These are phyloP conservation scores for Neurospora sp. DNA, from an alignment of 495 filamentous ascomycete genomes.

Conservation along the genomic window DNA sequence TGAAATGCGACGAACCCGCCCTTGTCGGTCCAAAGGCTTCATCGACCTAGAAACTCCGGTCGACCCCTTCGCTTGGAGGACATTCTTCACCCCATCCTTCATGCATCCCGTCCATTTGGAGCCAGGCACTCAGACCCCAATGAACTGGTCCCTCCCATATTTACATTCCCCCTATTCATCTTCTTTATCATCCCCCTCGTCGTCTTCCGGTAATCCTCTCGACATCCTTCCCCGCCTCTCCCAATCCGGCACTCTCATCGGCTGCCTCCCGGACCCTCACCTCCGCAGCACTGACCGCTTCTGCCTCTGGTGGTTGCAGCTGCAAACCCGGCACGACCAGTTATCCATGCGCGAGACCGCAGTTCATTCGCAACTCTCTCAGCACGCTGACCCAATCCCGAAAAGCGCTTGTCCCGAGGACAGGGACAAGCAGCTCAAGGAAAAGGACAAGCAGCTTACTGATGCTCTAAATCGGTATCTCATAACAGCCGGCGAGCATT, in stretches of 20 bases:
- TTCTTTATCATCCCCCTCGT: neutral
- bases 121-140: neutral
- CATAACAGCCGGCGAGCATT: neutral
- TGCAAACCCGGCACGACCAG: neutral
- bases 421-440: neutral
- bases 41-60: neutral
- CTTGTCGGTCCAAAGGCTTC: neutral
- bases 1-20: neutral
- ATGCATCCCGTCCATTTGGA: neutral
- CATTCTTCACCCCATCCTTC: neutral
- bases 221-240: neutral
- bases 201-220: neutral
- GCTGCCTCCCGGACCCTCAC: neutral
- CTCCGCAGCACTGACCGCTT: neutral
- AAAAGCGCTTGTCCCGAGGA: neutral
- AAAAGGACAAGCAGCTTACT: neutral
- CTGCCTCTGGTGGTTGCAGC: neutral
- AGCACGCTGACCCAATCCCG: neutral
- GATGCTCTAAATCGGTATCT: neutral
- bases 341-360: neutral
- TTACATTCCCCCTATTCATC: neutral
- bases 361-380: neutral
- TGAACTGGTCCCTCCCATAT: neutral
- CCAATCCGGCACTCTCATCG: neutral
- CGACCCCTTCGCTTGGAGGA: neutral